Base-by-base conservation (phyloP, 2,329 filamentous ascomycete genomes). In the Capronia coronata region DNA sequence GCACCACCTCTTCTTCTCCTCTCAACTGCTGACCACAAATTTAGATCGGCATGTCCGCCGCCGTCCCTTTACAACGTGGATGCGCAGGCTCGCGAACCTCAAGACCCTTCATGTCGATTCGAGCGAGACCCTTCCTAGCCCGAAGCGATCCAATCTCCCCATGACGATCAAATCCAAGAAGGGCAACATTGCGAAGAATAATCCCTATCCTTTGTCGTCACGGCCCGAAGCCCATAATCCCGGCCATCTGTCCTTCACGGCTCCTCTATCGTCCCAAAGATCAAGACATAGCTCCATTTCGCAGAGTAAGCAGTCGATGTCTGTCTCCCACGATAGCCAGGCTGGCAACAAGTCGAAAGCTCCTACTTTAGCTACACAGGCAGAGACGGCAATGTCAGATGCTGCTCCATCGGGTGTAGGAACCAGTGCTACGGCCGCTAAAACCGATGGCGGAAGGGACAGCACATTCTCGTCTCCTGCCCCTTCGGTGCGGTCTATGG, bases 81-180 rank as follows among this genome's bases (percentile, higher is more conserved):
- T 98, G 75, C 94, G 90, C 75, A 90, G 90, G 64, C 79, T 97
- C 49, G 83, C 89, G 54, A 91, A 84, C 66, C 84, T 95, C 70
- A 96, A 94, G 68, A 76, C 73, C 48, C 83, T 82, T 3, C 85
- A 83, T 25, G 80, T 78, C 56, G 76, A 80, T 52, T 68, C 74
- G 13, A 46, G 65, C 65, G 55, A 46, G 29, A 62, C 55, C 55
- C 64, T 29, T 30, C 27, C 38, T 23, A 41, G 45, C 14, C 14
- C 50, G 23, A 48, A 51, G 49, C 57, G 62, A 62, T 35, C 56
- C 48, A 37, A 51, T 40, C 37, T 48, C 42, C 43, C 42, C 45
- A 52, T 48, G 42, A 51, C 40, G 29, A 50, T 32, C 40, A 59
- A 59, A 40, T 44, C 52, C 27, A 86, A 84, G 68, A 86, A 84